Conservation (phyloP, 768 basidiomycete genomes). For the Trametes gibbosa region DNA sequence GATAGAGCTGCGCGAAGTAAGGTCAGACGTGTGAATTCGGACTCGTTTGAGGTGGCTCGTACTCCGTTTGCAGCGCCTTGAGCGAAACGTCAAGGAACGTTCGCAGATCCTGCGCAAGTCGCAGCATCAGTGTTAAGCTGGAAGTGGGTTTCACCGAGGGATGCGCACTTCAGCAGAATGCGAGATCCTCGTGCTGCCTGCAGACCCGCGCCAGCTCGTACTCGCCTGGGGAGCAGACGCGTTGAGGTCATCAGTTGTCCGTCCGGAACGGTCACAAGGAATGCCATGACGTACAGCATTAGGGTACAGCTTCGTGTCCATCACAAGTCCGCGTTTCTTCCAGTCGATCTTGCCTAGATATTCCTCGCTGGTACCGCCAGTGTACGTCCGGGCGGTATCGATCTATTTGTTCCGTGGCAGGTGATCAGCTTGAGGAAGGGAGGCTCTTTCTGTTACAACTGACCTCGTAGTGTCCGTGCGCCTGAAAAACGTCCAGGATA, state of each 20-base stretch:
- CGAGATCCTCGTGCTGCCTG: not conserved
- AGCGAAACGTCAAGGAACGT: constrained; percentile 33
- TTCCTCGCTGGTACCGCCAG: constrained; percentile 33
- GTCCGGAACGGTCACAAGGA: too few relatives aligned
- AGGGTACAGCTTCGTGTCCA: constrained; percentile 63
- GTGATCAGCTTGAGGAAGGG: constrained; percentile 25
- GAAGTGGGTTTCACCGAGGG: too few relatives aligned
- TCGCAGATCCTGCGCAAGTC: constrained; percentile 31
- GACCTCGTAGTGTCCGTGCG: constrained; percentile 56
- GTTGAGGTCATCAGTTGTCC: too few relatives aligned
- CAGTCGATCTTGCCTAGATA: constrained; percentile 51
- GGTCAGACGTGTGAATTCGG: too few relatives aligned
- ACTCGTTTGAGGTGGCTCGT: not conserved
- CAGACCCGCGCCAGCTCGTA: not conserved
- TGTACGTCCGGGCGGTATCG: constrained; percentile 30
- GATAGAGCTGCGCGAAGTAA: constrained; percentile 28
- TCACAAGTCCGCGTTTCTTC: constrained; percentile 46
- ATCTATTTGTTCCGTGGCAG: constrained; percentile 19
- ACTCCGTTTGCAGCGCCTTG: constrained; percentile 50
- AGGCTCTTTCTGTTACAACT: not conserved
- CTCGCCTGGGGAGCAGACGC: too few relatives aligned
- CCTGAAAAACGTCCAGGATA: constrained; percentile 52
- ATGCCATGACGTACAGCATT: constrained; percentile 21
- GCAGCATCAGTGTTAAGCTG: too few relatives aligned
- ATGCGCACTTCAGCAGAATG: not conserved